Base-by-base conservation (phyloP, 2,329 filamentous ascomycete species). In the Diaporthe velutina region DNA sequence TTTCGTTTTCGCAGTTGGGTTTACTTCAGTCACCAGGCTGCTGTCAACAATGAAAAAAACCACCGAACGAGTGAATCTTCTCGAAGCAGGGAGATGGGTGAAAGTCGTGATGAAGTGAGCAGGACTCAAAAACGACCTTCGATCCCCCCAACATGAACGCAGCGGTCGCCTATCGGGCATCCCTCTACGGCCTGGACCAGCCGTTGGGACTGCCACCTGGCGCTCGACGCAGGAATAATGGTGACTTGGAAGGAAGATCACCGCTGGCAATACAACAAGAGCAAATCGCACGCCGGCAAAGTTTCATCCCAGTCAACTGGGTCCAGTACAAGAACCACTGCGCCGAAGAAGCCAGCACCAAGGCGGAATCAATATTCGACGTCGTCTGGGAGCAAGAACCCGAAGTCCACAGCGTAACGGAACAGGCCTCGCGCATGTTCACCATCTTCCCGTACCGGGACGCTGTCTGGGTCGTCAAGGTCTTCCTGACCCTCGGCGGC, bases 401-500 rank as follows among this genome's bases (percentile, higher is more conserved):
- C 13, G 64, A 68, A 2, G 4, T 54, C 0, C 45, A 25, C 48
- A 68, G 48, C n/a, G 48, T 68, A 4, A 40, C 30, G n/a, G 64
- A 68, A 4, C 64, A 68, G 33, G 19, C 64, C 48, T 25, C 6
- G 64, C 64, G 64, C 33, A 28, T 68, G 64, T 19, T 68, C 33
- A 68, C 64, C 3, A 54, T 68, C 30, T 68, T 68, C 30, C 64
- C 64, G 4, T 68, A 68, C n/a, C 33, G 64, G 4, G 64, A 68
- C 19, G 64, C 64, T 3, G 64, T 68, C 48, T 68, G 64, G 64
- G 64, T 68, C 40, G 64, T 68, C 48, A 68, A 68, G 48, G 40
- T 68, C 5, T 68, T 68, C 48, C n/a, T 68, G 4, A 68, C 64
- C 5, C 64, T 68, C 15, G 64, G 64, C 17, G 64, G 64, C 8